Base-by-base conservation (phyloP, 179 eudicot genomes). In the Nepenthes alata region DNA sequence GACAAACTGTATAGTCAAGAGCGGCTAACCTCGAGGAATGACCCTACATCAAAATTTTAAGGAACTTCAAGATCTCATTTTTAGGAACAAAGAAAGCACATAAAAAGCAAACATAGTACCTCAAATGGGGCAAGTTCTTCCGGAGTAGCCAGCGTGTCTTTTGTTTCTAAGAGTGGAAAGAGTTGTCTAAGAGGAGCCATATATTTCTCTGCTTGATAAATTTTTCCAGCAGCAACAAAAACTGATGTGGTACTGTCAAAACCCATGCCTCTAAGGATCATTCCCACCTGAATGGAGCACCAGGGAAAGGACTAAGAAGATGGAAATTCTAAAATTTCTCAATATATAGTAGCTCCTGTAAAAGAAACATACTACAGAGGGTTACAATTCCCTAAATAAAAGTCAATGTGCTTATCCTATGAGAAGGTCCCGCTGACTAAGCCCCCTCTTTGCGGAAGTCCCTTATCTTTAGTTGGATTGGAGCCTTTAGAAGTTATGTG, bases 181-280 rank as follows among this genome's bases (percentile, higher is more conserved):
- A 90, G 77, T 70, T 77, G 83, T 73, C 74, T 79, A 15, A 90
- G 91, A 63, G 99, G 96, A 55, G 94, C 95, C 91, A 90, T 90
- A 69, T 79, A 83, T 76, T 82, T 90, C 41, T 90, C 99, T 44
- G 90, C 91, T 74, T 84, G 81, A 66, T 94, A 94, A 50, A 94
- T 90, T 67, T 78, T 82, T 13, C 99, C 99, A 34, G 99, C 81
- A 34, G 99, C 99, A 55, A 90, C 94, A 73, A 81, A 94, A 13
- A 94, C 80, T 36, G 91, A 67, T 4, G 99, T 94, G 49, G 73
- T 80, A 58, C 90, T 90, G 73, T 94, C 96, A 64, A 94, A 94
- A 15, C 99, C 99, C 99, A 94, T 94, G 56, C 99, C 97, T 77
- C 94, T 75, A 62, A 94, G 94, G 96, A 94, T 85, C 99, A 94